Evolutionary conservation across 2,329 filamentous ascomycete species (phyloP), one percentile per base, ranked within the genome.

Genomic region (Ceratocystis ficicola): DNA sequence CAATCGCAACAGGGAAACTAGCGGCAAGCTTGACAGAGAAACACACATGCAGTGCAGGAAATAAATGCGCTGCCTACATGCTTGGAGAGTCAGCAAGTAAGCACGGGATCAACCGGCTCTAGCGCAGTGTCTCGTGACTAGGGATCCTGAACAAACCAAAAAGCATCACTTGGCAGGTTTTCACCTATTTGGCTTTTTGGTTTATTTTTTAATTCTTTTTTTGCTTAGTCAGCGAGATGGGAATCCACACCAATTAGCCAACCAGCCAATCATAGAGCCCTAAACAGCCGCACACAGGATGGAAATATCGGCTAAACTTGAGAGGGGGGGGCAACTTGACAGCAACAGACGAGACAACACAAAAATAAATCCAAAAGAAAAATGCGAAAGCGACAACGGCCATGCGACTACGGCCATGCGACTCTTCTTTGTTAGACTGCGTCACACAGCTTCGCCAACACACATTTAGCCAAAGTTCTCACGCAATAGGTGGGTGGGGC

Each of bases 21-120:
- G 32, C 32, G 10, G 32, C 32, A 12, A 3, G 7, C 32, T 36
- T 36, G 32, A 36, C 8, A 12, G 32, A 36, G 32, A 36, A 36
- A 36, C 8, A 12, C 32, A 12, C 32, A 36, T 36, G 8, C 10
- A 36, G 32, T 36, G 32, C 12, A 36, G 32, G 10, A 36, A 12
- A 36, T 32, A 7, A 32, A 32, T 32, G 30, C 5, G 6, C 30
- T 32, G 7, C 30, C 30, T 32, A 46, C 44, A 48, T 17, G 20
- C 46, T 17, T 17, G 20, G 15, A 48, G 46, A n/a, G n/a, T n/a
- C 41, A 52, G 48, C n/a, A n/a, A 28, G 25, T 55, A 28, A 30
- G 52, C 52, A 57, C 76, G 76, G 78, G 76, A 76, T 76, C 76
- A 76, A 76, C 75, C 76, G 75, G 75, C 73, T 72, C 71, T 74